Evolutionary conservation across 179 eudicot species (phyloP).

Genomic region (Amaranthus tricolor): DNA sequence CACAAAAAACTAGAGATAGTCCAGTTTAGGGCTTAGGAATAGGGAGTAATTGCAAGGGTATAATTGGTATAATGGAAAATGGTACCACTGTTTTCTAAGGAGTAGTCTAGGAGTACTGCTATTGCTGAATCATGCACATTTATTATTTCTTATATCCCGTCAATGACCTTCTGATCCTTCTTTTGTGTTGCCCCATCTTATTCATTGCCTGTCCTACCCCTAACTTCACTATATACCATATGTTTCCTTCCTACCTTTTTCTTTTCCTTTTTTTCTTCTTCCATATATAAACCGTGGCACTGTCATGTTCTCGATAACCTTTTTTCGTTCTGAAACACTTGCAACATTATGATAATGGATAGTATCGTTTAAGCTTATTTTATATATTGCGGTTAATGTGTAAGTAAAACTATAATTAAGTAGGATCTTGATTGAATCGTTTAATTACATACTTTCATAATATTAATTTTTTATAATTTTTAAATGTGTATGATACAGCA

Average conservation of each 20-base stretch:
- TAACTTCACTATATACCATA: slow-evolving; percentile 3
- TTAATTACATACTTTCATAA: too few species aligned
- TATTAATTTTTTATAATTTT: too few species aligned
- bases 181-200: slow-evolving; percentile 16
- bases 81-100: neutral
- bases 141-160: slow-evolving; percentile 15
- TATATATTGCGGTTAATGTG: too few species aligned
- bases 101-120: neutral
- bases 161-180: slow-evolving; percentile 21
- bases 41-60: slow-evolving; percentile 7
- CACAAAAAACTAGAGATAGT: neutral
- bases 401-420: too few species aligned
- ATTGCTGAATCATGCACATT: slow-evolving; percentile 14
- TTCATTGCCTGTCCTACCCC: slow-evolving; percentile 8
- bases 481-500: too few species aligned
- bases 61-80: slow-evolving; percentile 9
- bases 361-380: too few species aligned
- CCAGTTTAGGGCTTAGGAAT: too few species aligned
- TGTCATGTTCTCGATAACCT: neutral
- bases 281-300: neutral
- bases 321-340: neutral
- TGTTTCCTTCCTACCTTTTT: neutral
- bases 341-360: too few species aligned
- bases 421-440: too few species aligned
- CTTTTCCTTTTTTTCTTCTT: neutral